A percentile compares a stretch with the other conserved stretches of the same genome.
Evolutionary conservation across 179 eudicot species (phyloP).

Genomic region (Beta macrorhiza): DNA sequence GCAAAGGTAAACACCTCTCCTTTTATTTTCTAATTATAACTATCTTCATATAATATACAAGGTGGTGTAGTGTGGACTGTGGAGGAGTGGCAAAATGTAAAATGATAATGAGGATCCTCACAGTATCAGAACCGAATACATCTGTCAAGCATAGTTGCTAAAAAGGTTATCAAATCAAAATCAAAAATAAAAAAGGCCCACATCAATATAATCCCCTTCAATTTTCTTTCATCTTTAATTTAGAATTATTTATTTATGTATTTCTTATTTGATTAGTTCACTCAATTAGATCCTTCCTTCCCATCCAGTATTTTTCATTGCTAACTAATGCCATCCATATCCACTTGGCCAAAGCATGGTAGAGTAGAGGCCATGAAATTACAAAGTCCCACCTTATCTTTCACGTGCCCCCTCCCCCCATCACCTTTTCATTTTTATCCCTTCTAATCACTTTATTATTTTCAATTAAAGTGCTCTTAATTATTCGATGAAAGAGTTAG

Average conservation of each 20-base stretch:
- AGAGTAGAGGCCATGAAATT: neutral
- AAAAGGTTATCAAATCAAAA: neutral
- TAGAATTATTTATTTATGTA: no score
- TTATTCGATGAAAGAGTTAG: neutral
- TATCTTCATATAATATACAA: neutral
- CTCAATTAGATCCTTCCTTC: neutral
- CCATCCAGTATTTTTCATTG: no score
- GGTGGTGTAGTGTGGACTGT: neutral
- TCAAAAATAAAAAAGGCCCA: neutral
- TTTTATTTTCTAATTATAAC: neutral
- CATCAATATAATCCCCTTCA: neutral
- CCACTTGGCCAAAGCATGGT: slow-evolving; percentile 8
- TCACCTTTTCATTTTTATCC: neutral
- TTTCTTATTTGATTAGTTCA: neutral
- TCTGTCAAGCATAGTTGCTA: slow-evolving; percentile 7
- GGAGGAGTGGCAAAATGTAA: neutral
- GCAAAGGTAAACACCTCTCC: no score
- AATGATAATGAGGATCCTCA: slow-evolving; percentile 1
- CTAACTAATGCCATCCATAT: neutral
- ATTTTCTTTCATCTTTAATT: neutral
- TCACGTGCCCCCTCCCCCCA: slow-evolving; percentile 11
- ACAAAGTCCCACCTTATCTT: slow-evolving; percentile 24
- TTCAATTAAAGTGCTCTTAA: no score
- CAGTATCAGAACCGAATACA: slow-evolving; percentile 7
- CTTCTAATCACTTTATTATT: neutral